phyloP scores from a whole-genome alignment of 352 stramenopile species.

The Phytophthora pistaciae region DNA sequence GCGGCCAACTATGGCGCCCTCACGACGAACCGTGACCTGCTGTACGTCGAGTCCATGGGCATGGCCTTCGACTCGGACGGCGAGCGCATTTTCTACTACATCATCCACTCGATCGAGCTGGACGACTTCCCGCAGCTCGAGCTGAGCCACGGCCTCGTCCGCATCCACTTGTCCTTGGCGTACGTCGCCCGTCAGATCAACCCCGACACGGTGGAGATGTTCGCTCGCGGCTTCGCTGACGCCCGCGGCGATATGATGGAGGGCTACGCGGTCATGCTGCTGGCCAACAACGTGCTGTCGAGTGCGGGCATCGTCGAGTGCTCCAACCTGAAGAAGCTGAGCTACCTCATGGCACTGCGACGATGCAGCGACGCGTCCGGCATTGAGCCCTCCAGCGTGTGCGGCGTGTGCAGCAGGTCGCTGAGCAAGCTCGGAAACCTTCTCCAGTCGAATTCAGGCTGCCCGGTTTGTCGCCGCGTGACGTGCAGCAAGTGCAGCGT shows the following conservation, averaged over 20 bases:
- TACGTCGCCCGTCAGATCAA: constrained; percentile 50
- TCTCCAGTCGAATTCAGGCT: constrained; percentile 24
- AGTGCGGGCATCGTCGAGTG: constrained; percentile 46
- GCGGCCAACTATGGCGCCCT: constrained; percentile 37
- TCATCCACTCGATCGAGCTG: constrained; percentile 52
- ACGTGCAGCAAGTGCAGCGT: constrained; percentile 58
- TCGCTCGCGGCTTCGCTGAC: constrained; percentile 57
- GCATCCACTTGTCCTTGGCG: constrained; percentile 54
- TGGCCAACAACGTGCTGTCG: constrained; percentile 38
- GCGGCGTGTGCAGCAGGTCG: constrained; percentile 36
- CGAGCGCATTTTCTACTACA: constrained; percentile 46
- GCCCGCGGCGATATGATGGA: constrained; percentile 48
- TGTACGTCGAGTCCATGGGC: constrained; percentile 52
- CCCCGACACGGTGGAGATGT: constrained; percentile 52
- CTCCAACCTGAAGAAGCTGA: constrained; percentile 70
- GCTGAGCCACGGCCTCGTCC: constrained; percentile 37
- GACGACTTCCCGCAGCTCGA: constrained; percentile 24
- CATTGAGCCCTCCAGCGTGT: constrained; percentile 24
- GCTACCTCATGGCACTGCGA: constrained; percentile 47
- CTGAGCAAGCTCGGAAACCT: constrained; percentile 33
- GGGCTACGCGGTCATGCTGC: constrained; percentile 41
- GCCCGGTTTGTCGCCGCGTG: constrained; percentile 35
- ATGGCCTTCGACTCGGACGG: constrained; percentile 46
- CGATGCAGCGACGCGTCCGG: constrained; percentile 23
- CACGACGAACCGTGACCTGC: constrained; percentile 38